These are phyloP conservation scores for Neurospora sublineolata DNA, from an alignment of 495 filamentous ascomycete species.

Conservation along the genomic window DNA sequence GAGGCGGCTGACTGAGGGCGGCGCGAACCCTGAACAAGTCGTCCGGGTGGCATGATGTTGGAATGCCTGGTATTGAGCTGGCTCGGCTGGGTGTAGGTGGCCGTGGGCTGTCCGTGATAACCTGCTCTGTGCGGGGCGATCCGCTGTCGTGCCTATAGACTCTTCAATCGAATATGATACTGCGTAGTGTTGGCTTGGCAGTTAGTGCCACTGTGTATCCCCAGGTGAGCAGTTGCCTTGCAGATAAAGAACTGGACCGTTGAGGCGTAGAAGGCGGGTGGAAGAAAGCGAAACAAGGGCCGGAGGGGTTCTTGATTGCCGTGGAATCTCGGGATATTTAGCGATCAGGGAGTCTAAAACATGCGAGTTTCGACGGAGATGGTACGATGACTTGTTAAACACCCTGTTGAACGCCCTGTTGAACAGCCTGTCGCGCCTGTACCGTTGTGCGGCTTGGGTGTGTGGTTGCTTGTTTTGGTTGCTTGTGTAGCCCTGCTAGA, in stretches of 20 bases:
- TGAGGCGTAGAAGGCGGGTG: background rate
- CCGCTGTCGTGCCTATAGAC: background rate
- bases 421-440: background rate
- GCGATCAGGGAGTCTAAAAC: background rate
- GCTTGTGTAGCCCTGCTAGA: background rate
- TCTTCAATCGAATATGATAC: background rate
- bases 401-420: background rate
- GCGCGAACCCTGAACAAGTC: slow-evolving; percentile 10
- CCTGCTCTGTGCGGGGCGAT: background rate
- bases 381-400: background rate
- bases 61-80: background rate
- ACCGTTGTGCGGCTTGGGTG: background rate
- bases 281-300: background rate
- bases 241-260: background rate
- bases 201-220: background rate
- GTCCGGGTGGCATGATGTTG: background rate
- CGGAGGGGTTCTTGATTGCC: background rate
- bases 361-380: background rate
- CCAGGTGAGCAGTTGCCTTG: background rate
- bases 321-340: background rate
- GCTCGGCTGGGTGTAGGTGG: background rate
- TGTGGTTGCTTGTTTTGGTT: background rate
- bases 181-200: background rate
- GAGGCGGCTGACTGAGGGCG: background rate
- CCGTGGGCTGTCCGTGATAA: background rate